These are phyloP conservation scores for Amphirosellinia nigrospora DNA, from an alignment of 495 filamentous ascomycete genomes.

Conservation along the genomic window DNA sequence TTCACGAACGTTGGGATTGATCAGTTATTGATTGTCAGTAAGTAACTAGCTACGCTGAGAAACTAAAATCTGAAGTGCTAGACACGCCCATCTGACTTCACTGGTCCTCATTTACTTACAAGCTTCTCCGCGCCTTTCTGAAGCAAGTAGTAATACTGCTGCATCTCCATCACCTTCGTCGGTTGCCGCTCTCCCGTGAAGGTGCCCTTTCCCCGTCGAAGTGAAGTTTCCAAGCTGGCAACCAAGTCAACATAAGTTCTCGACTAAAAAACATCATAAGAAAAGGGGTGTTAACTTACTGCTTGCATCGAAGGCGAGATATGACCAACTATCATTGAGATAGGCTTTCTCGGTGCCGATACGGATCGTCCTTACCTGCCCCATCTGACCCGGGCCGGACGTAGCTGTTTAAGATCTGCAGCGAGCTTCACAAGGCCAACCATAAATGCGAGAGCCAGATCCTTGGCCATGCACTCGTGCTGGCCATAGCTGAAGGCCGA, in stretches of 20 bases:
- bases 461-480: constrained; percentile 41
- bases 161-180: constrained; percentile 29
- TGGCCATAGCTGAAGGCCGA: constrained; percentile 40
- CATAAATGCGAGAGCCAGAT: constrained; percentile 35
- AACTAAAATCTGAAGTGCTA: background rate
- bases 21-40: background rate
- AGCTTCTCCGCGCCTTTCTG: constrained; percentile 30
- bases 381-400: constrained; percentile 47
- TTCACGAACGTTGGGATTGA: background rate
- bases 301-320: constrained; percentile 44
- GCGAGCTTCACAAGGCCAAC: constrained; percentile 41
- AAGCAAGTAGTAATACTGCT: constrained; percentile 33
- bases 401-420: constrained; percentile 44
- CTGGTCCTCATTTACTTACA: background rate
- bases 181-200: constrained; percentile 31
- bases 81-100: background rate
- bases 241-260: constrained; percentile 21
- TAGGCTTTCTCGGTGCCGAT: constrained; percentile 41
- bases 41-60: background rate
- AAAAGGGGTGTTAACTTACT: constrained; percentile 32
- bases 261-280: background rate
- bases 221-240: constrained; percentile 35
- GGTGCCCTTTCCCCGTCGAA: constrained; percentile 31
- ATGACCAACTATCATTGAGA: constrained; percentile 50
- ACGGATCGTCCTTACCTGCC: constrained; percentile 42